phyloP scores from a whole-genome alignment of 441 rosid species.

The Theobroma grandiflorum region DNA sequence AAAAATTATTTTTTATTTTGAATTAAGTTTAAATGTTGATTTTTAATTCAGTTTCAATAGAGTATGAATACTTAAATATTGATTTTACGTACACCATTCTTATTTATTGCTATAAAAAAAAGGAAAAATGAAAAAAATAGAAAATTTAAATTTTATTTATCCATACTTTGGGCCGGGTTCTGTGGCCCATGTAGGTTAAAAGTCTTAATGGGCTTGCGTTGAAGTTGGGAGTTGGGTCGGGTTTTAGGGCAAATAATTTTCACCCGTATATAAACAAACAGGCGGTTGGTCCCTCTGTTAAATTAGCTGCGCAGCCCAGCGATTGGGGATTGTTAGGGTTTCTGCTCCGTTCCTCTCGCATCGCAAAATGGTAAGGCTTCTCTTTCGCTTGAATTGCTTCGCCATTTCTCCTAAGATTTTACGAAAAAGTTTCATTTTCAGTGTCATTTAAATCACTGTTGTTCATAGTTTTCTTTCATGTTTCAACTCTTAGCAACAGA shows the following conservation, averaged over 20 bases:
- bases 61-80: too few species aligned
- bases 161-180: neutral
- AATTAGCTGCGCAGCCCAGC: neutral
- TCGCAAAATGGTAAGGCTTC: neutral
- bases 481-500: neutral
- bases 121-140: neutral
- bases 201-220: neutral
- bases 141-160: neutral
- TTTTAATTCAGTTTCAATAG: too few species aligned
- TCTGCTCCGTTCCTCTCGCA: neutral
- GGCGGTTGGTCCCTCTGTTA: too few species aligned
- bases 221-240: constrained; percentile 1
- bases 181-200: neutral
- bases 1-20: too few species aligned
- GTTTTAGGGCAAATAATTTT: neutral
- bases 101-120: too few species aligned
- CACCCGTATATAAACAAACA: neutral
- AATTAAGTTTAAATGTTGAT: too few species aligned
- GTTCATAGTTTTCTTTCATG: neutral
- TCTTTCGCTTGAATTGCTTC: neutral
- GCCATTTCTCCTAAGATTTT: neutral
- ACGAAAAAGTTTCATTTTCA: neutral
- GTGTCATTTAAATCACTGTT: neutral
- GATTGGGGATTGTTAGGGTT: neutral
- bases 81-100: too few species aligned